phyloP scores from a whole-genome alignment of 2,329 filamentous ascomycete genomes.

The Malbranchea cinnamomea region DNA sequence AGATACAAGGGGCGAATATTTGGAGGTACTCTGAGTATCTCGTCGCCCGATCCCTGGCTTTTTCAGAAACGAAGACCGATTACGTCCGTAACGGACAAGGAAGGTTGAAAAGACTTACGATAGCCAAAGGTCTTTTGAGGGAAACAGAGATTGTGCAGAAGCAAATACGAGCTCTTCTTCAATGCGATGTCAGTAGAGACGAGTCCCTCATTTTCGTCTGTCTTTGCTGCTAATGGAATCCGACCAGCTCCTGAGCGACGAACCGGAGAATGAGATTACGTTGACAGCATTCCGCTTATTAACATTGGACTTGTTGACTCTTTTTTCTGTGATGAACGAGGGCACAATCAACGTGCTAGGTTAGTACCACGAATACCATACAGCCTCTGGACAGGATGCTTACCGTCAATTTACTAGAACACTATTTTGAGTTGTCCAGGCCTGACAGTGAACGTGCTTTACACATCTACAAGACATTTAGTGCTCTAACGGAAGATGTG shows the following conservation, averaged over 20 bases:
- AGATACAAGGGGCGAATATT: conserved; percentile 91
- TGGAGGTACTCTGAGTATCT: conserved; percentile 82
- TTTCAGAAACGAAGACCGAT: conserved; percentile 70
- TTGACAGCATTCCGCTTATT: conserved; percentile 84
- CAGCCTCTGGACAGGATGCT: not conserved
- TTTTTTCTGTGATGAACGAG: conserved; percentile 94
- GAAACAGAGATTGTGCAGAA: conserved; percentile 85
- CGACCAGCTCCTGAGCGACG: conserved; percentile 61
- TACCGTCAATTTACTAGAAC: conserved; percentile 39
- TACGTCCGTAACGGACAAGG: conserved; percentile 75
- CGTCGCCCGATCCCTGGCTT: conserved; percentile 65
- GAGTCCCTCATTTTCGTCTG: not conserved
- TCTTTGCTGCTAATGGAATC: conserved; percentile 1
- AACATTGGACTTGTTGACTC: conserved; percentile 71
- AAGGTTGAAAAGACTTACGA: conserved; percentile 66
- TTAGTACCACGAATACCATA: conserved; percentile 29
- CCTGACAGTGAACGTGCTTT: conserved; percentile 84
- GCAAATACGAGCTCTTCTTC: conserved; percentile 70
- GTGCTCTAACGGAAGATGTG: conserved; percentile 79
- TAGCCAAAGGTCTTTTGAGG: conserved; percentile 82
- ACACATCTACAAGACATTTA: conserved; percentile 82
- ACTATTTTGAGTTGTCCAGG: conserved; percentile 97
- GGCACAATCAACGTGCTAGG: conserved; percentile 93
- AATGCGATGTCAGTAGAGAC: conserved; percentile 54
- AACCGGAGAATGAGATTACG: conserved; percentile 92